Evolutionary conservation across 306 rosid genomes (phyloP), one percentile per base, ranked within the genome.

Genomic region (Acacia melanoxylon): DNA sequence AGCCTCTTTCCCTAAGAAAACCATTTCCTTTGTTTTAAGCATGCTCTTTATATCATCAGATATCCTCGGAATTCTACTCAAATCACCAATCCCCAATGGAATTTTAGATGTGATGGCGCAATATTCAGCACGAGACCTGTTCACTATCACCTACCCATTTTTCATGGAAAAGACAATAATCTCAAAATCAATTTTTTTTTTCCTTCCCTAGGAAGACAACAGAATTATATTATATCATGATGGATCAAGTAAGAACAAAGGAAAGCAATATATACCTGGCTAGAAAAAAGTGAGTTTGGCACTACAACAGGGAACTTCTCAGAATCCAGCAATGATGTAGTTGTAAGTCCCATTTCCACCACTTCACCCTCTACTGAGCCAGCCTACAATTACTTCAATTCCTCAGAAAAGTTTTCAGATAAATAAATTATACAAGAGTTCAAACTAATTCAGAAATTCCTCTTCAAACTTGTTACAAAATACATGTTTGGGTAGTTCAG

Each of bases 361-460:
- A 93, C 99, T 83, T 95, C 98, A 80, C 97, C 98, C 85, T 95
- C 99, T 68, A 95, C 70, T 6, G 97, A 41, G 42, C 99, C 99
- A 80, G 99, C 99, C 98, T 95, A 87, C 69, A 87, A 80, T 41
- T 77, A 46, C 71, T n/a, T 80, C 72, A 78, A 56, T 52, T 31
- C 58, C 33, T 71, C 76, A 85, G 59, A 71, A 46, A 40, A n/a
- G 9, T 15, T 61, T 3, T 48, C 4, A 29, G 31, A 29, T 13
- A 4, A 13, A 10, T 3, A 10, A 13, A 48, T 3, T 48, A 48
- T 41, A 78, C 78, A 79, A 65, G 44, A 66, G 59, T 73, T 62
- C 19, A 63, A 48, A 45, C 69, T 61, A 44, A 44, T 40, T 20
- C 12, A 14, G 17, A 70, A 71, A 42, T 65, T 14, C 66, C 58